A percentile compares a stretch with the other conserved stretches of the same genome.
phyloP scores from a whole-genome alignment of 306 rosid genomes.

The Medicago truncatula region MtrunA17r5.0-ANR NC_053047.1:7112001-7112500 shows the following conservation, averaged over 20 bases:
- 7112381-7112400: not conserved
- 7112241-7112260: not conserved
- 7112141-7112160: no score
- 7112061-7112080: not conserved
- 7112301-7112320: no score
- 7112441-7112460: no score
- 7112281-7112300: not conserved
- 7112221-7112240: not conserved
- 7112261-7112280: not conserved
- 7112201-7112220: not conserved
- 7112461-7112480: no score
- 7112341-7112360: not conserved
- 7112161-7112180: not conserved
- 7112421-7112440: no score
- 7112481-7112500: no score
- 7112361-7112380: not conserved
- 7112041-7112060: not conserved
- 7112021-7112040: constrained; percentile 4
- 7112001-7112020: not conserved
- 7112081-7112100: not conserved
- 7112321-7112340: no score
- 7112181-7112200: not conserved
- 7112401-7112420: not conserved
- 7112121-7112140: not conserved
- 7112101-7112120: not conserved